Evolutionary conservation across 2,329 filamentous ascomycete species (phyloP), one percentile per base, ranked within the genome.

Genomic region (Neophaeococcomyces aloes): DNA sequence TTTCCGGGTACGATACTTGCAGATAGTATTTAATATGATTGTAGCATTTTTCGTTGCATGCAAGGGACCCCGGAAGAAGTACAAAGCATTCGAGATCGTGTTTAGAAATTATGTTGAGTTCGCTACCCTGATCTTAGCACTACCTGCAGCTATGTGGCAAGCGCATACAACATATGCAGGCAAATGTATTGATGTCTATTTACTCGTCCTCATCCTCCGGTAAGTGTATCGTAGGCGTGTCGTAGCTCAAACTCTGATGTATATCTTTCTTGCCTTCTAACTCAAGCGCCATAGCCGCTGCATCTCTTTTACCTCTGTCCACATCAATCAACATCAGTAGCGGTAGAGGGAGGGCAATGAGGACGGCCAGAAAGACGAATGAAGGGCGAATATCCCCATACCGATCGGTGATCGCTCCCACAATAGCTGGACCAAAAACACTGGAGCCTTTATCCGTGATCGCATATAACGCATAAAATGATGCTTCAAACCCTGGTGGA

Each of bases 371-470:
- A 60, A 98, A 98, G 72, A 83, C 87, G 62, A 98, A 98, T 1
- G 89, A 88, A 5, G 83, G 83, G 38, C 85, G 74, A 46, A 91
- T 89, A 53, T 84, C 80, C 4, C 84, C 84, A 21, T 81, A 82
- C 39, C 70, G 76, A 63, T 96, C 88, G 10, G 91, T 94, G 52
- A 98, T 94, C 10, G 80, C 78, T 1, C 88, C 91, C 0, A 98
- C 91, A 59, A 98, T 89, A 0, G 86, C 83, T 0, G 91, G 91
- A 0, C 91, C 91, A 62, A 98, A 95, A 2, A 96, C 72, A 59
- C 85, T 93, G 17, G 84, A 91, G 1, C 89, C 88, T 63, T 98
- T 98, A 62, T 98, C 91, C 1, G 91, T 96, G 51, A 96, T 95
- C 29, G 91, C 91, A 59, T 96, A 98, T 1, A 98, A 71, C 0